phyloP scores from a whole-genome alignment of 2,329 filamentous ascomycete species.

The Penicillium nordicum region DNA sequence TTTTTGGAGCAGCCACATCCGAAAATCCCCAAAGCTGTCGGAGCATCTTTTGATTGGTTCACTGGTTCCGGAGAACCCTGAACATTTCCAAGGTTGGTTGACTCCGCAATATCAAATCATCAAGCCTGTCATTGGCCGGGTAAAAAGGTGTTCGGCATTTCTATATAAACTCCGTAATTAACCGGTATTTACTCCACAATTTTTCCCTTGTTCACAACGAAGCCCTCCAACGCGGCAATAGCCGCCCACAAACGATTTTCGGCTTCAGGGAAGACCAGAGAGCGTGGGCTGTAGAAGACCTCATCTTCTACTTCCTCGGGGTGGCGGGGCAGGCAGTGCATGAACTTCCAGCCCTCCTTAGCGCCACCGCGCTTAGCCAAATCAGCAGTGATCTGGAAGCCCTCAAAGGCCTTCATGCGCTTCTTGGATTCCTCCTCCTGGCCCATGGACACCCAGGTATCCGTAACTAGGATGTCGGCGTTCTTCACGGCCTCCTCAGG shows the following conservation, averaged over 20 bases:
- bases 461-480: slow-evolving; percentile 88
- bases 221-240: slow-evolving; percentile 78
- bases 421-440: slow-evolving; percentile 81
- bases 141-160: not conserved
- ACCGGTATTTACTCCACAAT: slow-evolving; percentile 46
- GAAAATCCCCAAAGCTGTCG: slow-evolving; percentile 13
- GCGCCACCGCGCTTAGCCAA: slow-evolving; percentile 81
- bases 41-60: slow-evolving; percentile 11
- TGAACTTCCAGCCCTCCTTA: slow-evolving; percentile 89
- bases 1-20: not conserved
- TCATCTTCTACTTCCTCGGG: slow-evolving; percentile 90
- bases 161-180: not conserved
- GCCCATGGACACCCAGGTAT: slow-evolving; percentile 98
- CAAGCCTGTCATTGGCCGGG: slow-evolving; percentile 9
- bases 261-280: slow-evolving; percentile 87
- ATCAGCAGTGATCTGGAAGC: slow-evolving; percentile 87
- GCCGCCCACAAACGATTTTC: slow-evolving; percentile 94
- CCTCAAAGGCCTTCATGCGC: slow-evolving; percentile 75
- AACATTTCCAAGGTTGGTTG: not conserved
- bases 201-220: slow-evolving; percentile 90
- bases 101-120: slow-evolving; percentile 13
- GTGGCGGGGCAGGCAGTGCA: slow-evolving; percentile 95
- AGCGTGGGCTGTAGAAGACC: slow-evolving; percentile 84
- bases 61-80: not conserved
- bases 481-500: slow-evolving; percentile 82